Conservation (phyloP, 148 eudicot genomes). For the Agrostemma githago region DNA sequence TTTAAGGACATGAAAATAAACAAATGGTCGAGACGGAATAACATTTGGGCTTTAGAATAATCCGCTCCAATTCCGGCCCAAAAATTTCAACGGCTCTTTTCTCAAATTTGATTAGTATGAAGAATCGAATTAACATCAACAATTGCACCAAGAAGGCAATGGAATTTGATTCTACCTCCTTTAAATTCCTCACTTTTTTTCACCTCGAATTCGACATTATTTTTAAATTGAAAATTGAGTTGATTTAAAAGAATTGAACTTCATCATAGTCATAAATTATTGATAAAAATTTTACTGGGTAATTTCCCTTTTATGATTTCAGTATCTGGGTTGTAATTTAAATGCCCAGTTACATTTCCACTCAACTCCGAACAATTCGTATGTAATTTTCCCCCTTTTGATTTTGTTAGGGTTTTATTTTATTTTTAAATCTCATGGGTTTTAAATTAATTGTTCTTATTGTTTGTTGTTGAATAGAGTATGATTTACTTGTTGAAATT, state of each 20-base stretch:
- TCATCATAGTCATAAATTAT: too few relatives aligned
- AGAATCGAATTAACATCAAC: not conserved
- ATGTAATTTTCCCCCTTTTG: slow-evolving; percentile 18
- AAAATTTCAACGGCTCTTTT: too few relatives aligned
- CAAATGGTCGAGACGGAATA: too few relatives aligned
- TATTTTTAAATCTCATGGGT: slow-evolving; percentile 10
- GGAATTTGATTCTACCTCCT: slow-evolving; percentile 25
- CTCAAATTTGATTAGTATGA: not conserved
- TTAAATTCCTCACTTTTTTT: slow-evolving; percentile 8
- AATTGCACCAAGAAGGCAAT: slow-evolving; percentile 1
- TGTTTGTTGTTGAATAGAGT: slow-evolving; percentile 2
- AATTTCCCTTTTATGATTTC: slow-evolving; percentile 19
- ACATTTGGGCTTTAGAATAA: too few relatives aligned
- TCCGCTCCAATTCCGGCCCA: too few relatives aligned
- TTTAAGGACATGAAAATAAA: too few relatives aligned
- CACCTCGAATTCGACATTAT: not conserved
- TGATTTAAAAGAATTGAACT: not conserved
- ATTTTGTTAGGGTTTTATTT: not conserved
- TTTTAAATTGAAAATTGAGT: not conserved
- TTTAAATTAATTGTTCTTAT: slow-evolving; percentile 20
- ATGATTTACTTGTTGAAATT: slow-evolving; percentile 17
- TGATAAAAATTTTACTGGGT: not conserved
- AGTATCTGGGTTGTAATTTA: slow-evolving; percentile 15
- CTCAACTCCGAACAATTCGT: slow-evolving; percentile 36
- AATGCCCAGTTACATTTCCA: slow-evolving; percentile 29